phyloP scores from a whole-genome alignment of 2,329 filamentous ascomycete species.

The Pseudonectria foliicola region DNA sequence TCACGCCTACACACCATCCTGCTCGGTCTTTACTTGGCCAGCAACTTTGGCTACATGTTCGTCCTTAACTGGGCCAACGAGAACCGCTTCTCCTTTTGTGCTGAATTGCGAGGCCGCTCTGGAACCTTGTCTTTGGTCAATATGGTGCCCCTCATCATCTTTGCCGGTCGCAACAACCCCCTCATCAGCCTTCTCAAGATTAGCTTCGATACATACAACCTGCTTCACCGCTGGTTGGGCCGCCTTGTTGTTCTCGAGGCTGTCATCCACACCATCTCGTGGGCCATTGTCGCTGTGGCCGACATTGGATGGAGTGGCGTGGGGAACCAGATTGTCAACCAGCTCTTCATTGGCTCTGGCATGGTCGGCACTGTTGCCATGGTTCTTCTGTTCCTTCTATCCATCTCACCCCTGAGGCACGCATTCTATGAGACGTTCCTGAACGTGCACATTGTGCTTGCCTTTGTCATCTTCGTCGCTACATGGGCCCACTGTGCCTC shows the following conservation, averaged over 20 bases:
- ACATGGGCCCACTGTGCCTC: slow-evolving; percentile 74
- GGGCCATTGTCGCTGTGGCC: slow-evolving; percentile 64
- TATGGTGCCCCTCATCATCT: slow-evolving; percentile 82
- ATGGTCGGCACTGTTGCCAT: slow-evolving; percentile 56
- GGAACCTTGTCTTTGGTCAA: slow-evolving; percentile 82
- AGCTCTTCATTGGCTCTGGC: slow-evolving; percentile 60
- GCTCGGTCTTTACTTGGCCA: slow-evolving; percentile 48
- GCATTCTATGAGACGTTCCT: slow-evolving; percentile 98
- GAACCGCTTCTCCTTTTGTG: slow-evolving; percentile 59
- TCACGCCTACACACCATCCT: slow-evolving; percentile 56
- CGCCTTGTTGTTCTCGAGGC: slow-evolving; percentile 64
- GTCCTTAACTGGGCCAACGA: slow-evolving; percentile 51
- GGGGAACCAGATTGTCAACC: slow-evolving; percentile 43
- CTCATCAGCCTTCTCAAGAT: slow-evolving; percentile 75
- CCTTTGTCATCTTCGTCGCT: slow-evolving; percentile 58
- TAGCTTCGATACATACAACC: slow-evolving; percentile 95
- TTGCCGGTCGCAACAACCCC: slow-evolving; percentile 90
- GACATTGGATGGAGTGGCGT: slow-evolving; percentile 58
- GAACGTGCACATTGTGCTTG: slow-evolving; percentile 73
- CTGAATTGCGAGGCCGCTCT: slow-evolving; percentile 77
- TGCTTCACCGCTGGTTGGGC: slow-evolving; percentile 63
- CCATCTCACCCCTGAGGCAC: slow-evolving; percentile 75
- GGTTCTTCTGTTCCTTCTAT: slow-evolving; percentile 58
- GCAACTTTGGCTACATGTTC: slow-evolving; percentile 58
- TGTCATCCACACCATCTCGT: slow-evolving; percentile 63